Evolutionary conservation across 495 filamentous ascomycete genomes (phyloP).

Genomic region (Daldinia concentrica): DNA sequence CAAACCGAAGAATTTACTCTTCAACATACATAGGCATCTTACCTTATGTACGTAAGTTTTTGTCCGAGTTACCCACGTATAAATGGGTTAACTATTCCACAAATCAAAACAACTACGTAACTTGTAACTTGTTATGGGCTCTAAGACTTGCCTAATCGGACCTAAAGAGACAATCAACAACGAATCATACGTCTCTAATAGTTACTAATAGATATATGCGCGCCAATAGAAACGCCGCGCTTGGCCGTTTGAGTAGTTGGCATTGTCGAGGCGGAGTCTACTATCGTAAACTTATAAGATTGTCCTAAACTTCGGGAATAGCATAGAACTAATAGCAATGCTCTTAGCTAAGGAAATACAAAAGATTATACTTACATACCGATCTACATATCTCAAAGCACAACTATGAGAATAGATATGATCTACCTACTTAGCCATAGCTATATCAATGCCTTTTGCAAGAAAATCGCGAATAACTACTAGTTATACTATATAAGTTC

Average conservation of each 20-base stretch:
- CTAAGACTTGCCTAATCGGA: conserved; percentile 35
- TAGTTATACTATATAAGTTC: no score
- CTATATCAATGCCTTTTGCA: no score
- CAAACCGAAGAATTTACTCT: background rate
- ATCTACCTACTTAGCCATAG: no score
- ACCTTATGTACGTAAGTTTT: background rate
- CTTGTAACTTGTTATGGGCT: conserved; percentile 6
- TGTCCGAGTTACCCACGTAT: background rate
- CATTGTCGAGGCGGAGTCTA: background rate
- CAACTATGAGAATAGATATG: no score
- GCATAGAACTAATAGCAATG: background rate
- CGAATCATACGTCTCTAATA: conserved; percentile 12
- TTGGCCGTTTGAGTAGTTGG: background rate
- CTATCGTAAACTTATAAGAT: background rate
- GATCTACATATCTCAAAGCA: no score
- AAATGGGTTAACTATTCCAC: background rate
- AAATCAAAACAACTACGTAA: background rate
- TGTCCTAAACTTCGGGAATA: background rate
- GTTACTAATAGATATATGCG: conserved; percentile 11
- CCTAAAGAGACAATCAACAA: conserved; percentile 7
- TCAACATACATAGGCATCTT: no score
- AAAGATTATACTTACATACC: no score
- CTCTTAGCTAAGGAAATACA: background rate
- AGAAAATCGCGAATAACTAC: no score
- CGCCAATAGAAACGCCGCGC: conserved; percentile 14